Base-by-base conservation (phyloP, 2,329 filamentous ascomycete species). In the Xylaria sp. region DNA sequence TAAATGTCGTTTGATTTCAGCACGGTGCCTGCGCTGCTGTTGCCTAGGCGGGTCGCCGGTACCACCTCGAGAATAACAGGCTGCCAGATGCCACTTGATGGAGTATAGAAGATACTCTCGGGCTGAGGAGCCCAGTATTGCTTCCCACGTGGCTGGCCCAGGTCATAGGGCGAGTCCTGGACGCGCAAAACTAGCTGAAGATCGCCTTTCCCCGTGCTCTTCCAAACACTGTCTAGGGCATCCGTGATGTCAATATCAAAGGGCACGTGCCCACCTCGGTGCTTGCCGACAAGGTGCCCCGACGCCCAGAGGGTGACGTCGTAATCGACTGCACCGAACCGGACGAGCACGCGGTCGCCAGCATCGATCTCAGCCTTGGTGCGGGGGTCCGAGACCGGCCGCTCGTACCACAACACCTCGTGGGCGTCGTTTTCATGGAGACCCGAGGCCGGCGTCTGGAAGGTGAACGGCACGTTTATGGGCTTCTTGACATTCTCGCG, bases 341-440 rank as follows among this genome's bases (percentile, higher is more conserved):
- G 80, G 11, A 87, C 75, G 1, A 89, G 68, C 0, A 88, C 76
- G 0, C 80, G 79, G 54, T 85, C 72, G 20, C 81, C 76, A 1
- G 75, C 73, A 0, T 76, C 69, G 50, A 79, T 80, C 68, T 87
- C 81, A 5, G 78, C 73, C 2, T 77, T 67, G 0, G 75, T 79
- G 44, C 87, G 83, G 56, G 85, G 77, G 69, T 89, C 87, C 0
- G 71, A 70, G 58, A 90, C 79, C 20, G 59, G 69, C 6, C 85
- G 82, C 76, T 90, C 86, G 72, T 91, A 91, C 89, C 89, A 91
- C 9, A 91, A 75, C 3, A 91, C 86, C 75, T 91, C 88, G 73
- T 91, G 89, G 2, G 87, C 87, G 56, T 84, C 86, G 61, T 84
- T 84, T 38, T 89, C 84, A 66, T 86, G 82, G 69, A 91, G 86